Evolutionary conservation across 2,329 filamentous ascomycete genomes (phyloP), one percentile per base, ranked within the genome.

Genomic region (Leptosphaerulina australis): DNA sequence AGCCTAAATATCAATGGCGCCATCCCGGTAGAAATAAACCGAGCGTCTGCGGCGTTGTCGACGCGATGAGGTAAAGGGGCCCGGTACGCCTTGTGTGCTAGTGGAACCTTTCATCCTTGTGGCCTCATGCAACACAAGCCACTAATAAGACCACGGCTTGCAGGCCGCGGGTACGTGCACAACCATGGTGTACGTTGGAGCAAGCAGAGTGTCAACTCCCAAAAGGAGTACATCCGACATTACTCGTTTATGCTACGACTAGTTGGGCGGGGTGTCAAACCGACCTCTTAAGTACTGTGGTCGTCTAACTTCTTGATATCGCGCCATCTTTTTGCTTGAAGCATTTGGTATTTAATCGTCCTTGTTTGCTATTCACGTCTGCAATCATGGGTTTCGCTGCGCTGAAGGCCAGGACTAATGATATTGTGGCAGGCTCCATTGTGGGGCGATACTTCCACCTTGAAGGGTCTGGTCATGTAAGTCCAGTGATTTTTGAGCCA

Each of bases 381-480:
- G 44, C 44, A 53, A 44, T 18, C 39, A 51, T 51, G 48, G 48
- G 48, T 28, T 36, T 51, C 24, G 48, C 48, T 20, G 48, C 48
- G 21, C 40, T 46, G 21, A 51, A 51, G 26, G 63, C 63, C 34
- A 53, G 53, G 24, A 50, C 62, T 50, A 74, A 74, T 45, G 57
- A 68, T 26, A 55, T 55, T 18, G 60, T 74, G 36, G 67, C 71
- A 9, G 53, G 56, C 51, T 71, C 70, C 24, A 20, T 63, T 28
- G 64, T 73, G 33, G 72, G 72, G 30, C 61, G 59, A 28, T 74
- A 73, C 59, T 96, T 96, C 75, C 83, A 85, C 58, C 83, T 96
- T 36, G 90, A 95, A 58, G 88, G 88, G 60, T 91, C 83, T 31
- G 89, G 90, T 63, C 88, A 93, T 83, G 88, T 90, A 82, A 79